Conservation (phyloP, 2,329 filamentous ascomycete genomes). For the Alternaria sp. region DNA sequence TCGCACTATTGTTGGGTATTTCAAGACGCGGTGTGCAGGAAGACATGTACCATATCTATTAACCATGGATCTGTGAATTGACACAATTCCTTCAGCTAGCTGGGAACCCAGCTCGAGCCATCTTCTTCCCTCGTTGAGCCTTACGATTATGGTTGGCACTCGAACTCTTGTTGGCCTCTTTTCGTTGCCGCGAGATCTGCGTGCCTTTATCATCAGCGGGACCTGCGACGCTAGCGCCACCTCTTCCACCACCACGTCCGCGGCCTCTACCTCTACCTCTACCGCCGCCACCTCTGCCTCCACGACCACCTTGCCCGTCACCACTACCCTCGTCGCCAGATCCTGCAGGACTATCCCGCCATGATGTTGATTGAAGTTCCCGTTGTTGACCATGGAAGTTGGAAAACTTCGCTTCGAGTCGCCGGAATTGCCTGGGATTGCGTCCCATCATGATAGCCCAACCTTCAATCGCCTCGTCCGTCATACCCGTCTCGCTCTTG, state of each 20-base stretch:
- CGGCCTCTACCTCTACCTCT: constrained; percentile 49
- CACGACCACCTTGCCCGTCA: constrained; percentile 59
- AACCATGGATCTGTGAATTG: too few relatives aligned
- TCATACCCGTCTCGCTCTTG: constrained; percentile 83
- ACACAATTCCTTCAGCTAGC: constrained; percentile 29
- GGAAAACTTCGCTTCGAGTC: constrained; percentile 75
- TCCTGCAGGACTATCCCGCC: constrained; percentile 59
- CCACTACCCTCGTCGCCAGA: constrained; percentile 63
- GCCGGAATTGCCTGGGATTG: constrained; percentile 72
- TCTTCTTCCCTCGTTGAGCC: constrained; percentile 71
- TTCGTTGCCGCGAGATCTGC: constrained; percentile 74
- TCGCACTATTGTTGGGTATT: not conserved
- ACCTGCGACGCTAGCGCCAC: constrained; percentile 68
- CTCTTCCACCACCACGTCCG: constrained; percentile 45
- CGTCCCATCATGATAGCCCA: constrained; percentile 88
- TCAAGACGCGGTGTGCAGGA: not conserved
- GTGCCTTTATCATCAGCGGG: constrained; percentile 75
- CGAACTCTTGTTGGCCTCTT: constrained; percentile 83
- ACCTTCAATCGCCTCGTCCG: constrained; percentile 91
- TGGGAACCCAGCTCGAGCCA: constrained; percentile 65
- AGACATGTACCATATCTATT: not conserved
- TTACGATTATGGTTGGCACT: constrained; percentile 87
- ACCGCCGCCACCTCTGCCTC: constrained; percentile 53
- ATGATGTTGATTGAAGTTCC: constrained; percentile 72
- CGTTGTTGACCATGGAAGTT: constrained; percentile 73